Conservation (phyloP, 2,329 filamentous ascomycete genomes). For the Pyrenochaeta sp. region DNA sequence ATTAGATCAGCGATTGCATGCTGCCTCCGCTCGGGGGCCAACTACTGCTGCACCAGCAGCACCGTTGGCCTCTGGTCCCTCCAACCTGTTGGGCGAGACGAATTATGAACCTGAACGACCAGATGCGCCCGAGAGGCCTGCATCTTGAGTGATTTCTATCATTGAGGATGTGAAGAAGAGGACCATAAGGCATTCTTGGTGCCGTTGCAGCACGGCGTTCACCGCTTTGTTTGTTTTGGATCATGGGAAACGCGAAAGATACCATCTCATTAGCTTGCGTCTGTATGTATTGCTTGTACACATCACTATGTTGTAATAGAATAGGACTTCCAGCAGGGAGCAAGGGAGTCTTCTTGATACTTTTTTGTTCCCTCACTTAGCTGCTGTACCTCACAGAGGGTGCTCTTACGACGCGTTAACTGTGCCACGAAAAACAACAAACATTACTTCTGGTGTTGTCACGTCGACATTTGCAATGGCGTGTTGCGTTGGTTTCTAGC, state of each 20-base stretch:
- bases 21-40: conserved; percentile 68
- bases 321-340: conserved; percentile 10
- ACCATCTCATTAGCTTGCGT: conserved; percentile 28
- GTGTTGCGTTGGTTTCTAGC: not conserved
- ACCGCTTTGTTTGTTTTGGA: conserved; percentile 18
- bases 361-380: conserved; percentile 5
- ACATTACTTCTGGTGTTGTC: not conserved
- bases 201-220: conserved; percentile 6
- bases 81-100: conserved; percentile 52
- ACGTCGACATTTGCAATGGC: not conserved
- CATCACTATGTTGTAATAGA: conserved; percentile 24
- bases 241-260: conserved; percentile 26
- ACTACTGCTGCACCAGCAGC: conserved; percentile 54
- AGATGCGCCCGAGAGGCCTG: conserved; percentile 34
- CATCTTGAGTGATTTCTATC: conserved; percentile 22
- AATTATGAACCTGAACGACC: conserved; percentile 53
- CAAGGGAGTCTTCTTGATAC: conserved; percentile 20
- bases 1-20: conserved; percentile 88
- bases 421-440: conserved; percentile 26
- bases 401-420: conserved; percentile 19
- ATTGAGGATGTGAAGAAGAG: not conserved
- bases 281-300: conserved; percentile 33
- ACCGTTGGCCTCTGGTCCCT: conserved; percentile 34
- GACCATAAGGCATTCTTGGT: not conserved
- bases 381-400: conserved; percentile 9